A percentile compares a stretch with the other conserved stretches of the same genome.
Conservation (phyloP, 768 basidiomycete species). For the Amanita brunnescens region DNA sequence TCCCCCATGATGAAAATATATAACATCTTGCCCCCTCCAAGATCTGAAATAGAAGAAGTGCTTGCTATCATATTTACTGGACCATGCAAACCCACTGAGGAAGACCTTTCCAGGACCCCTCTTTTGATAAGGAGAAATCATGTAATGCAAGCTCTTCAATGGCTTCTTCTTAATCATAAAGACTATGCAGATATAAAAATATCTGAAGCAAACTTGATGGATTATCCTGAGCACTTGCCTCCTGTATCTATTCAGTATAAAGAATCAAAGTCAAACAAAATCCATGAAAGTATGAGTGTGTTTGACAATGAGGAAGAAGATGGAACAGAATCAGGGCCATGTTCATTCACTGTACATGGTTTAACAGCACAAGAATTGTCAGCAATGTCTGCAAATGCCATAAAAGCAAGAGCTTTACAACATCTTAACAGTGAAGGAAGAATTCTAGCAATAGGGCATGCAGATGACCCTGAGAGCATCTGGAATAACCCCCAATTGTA, state of each 20-base stretch:
- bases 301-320: conserved; percentile 15
- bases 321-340: conserved; percentile 19
- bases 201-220: conserved; percentile 15
- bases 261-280: conserved; percentile 12
- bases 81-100: conserved; percentile 5
- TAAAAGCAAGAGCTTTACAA: conserved; percentile 17
- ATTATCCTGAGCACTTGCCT: conserved; percentile 15
- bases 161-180: conserved; percentile 25
- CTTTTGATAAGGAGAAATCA: conserved; percentile 16
- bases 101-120: conserved; percentile 14
- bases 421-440: conserved; percentile 20
- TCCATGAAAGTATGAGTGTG: too few species aligned
- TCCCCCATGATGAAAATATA: conserved; percentile 14
- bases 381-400: conserved; percentile 10
- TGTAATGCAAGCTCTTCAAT: conserved; percentile 20
- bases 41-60: conserved; percentile 10
- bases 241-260: conserved; percentile 20
- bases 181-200: conserved; percentile 24
- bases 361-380: conserved; percentile 18
- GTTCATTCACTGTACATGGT: conserved; percentile 21
- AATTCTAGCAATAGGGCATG: conserved; percentile 23
- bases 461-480: conserved; percentile 17
- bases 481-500: conserved; percentile 28
- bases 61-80: conserved; percentile 10
- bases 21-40: conserved; percentile 2